These are phyloP conservation scores for Waitea zeae DNA, from an alignment of 1,284 basidiomycete genomes.

Conservation along the genomic window DNA sequence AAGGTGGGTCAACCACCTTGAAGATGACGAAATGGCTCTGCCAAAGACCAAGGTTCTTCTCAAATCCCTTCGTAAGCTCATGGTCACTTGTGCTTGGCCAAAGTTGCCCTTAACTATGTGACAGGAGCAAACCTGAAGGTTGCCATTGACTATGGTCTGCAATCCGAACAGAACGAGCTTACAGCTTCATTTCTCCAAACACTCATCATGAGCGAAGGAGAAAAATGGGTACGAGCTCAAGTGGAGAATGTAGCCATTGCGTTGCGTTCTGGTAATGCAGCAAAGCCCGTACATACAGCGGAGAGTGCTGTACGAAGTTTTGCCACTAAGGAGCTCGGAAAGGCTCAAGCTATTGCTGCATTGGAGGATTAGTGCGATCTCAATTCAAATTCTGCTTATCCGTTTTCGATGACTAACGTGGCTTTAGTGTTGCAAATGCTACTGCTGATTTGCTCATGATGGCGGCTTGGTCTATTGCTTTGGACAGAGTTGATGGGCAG, in stretches of 20 bases:
- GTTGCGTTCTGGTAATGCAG: conserved; percentile 39
- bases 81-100: not conserved
- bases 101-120: not conserved
- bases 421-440: conserved; percentile 58
- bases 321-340: conserved; percentile 59
- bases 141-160: conserved; percentile 67
- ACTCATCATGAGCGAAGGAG: conserved; percentile 74
- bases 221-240: conserved; percentile 56
- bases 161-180: conserved; percentile 59
- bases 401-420: conserved; percentile 3
- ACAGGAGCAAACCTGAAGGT: conserved; percentile 63
- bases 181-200: conserved; percentile 73
- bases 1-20: conserved; percentile 61
- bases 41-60: conserved; percentile 46
- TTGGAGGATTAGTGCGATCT: conserved; percentile 67
- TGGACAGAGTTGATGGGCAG: conserved; percentile 32
- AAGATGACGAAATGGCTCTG: conserved; percentile 48
- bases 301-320: conserved; percentile 53
- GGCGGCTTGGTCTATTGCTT: conserved; percentile 48
- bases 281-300: conserved; percentile 51
- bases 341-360: conserved; percentile 55
- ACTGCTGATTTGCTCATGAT: conserved; percentile 60
- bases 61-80: conserved; percentile 49
- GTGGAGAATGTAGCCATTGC: conserved; percentile 40
- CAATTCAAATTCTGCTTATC: too few species aligned